phyloP scores from a whole-genome alignment of 257 asterid species.

The Scutellaria minor region DNA sequence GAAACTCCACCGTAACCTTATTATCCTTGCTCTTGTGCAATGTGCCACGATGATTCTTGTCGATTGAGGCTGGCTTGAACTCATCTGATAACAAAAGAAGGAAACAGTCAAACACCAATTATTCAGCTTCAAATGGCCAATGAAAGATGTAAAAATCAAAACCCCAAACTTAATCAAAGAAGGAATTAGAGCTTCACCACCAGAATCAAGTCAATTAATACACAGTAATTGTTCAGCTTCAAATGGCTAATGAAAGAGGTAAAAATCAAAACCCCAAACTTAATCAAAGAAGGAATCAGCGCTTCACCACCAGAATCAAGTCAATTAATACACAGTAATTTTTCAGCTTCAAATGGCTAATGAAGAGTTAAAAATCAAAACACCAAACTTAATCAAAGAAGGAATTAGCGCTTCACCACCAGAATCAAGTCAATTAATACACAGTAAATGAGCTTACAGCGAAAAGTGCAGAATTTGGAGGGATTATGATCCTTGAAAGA shows the following conservation, averaged over 20 bases:
- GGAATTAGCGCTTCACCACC: conserved; percentile 21
- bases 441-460: conserved; percentile 55
- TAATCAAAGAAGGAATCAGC: neutral
- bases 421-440: neutral
- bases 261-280: neutral
- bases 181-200: conserved; percentile 22
- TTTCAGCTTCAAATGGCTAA: neutral
- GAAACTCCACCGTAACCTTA: conserved; percentile 84
- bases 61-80: conserved; percentile 97
- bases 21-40: conserved; percentile 91
- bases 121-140: conserved; percentile 1
- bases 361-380: neutral
- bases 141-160: neutral
- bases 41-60: conserved; percentile 82
- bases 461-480: conserved; percentile 95
- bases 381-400: neutral
- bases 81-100: conserved; percentile 59
- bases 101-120: conserved; percentile 16
- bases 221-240: conserved; percentile 10
- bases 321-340: neutral
- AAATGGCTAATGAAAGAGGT: neutral
- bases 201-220: neutral
- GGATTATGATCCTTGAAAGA: conserved; percentile 90
- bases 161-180: neutral
- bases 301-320: conserved; percentile 23